These are phyloP conservation scores for Ophiobolus disseminans DNA, from an alignment of 2,329 filamentous ascomycete species.

Conservation along the genomic window DNA sequence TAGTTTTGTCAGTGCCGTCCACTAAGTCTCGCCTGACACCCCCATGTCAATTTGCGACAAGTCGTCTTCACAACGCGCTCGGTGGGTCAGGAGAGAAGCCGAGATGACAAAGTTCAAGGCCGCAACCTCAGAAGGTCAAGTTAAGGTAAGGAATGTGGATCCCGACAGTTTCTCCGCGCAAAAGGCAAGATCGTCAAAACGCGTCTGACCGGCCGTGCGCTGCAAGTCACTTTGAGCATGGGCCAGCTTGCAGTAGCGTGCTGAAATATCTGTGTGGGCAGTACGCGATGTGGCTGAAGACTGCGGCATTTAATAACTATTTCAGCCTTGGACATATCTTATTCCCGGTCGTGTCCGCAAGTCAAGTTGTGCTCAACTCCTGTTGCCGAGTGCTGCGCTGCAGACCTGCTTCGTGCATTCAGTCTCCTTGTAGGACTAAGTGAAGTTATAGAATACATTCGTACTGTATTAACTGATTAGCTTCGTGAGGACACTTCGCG, in stretches of 20 bases:
- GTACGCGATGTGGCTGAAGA: slow-evolving; percentile 6
- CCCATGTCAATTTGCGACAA: not conserved
- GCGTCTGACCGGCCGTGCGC: slow-evolving; percentile 4
- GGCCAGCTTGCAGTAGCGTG: slow-evolving; percentile 14
- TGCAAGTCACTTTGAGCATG: slow-evolving; percentile 5
- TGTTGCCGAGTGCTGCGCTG: too few relatives aligned
- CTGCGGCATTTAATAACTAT: not conserved
- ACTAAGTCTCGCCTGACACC: not conserved
- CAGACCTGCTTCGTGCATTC: too few relatives aligned
- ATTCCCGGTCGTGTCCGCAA: not conserved
- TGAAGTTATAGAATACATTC: too few relatives aligned
- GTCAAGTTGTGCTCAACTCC: too few relatives aligned
- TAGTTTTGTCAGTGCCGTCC: not conserved
- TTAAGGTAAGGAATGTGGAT: not conserved
- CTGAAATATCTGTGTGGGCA: slow-evolving; percentile 1
- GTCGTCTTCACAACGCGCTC: not conserved
- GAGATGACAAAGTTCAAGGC: not conserved
- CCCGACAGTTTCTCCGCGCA: slow-evolving; percentile 14
- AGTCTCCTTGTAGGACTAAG: too few relatives aligned
- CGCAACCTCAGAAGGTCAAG: not conserved
- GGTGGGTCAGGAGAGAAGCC: not conserved
- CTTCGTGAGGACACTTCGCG: too few relatives aligned
- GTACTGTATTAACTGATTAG: too few relatives aligned
- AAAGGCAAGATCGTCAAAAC: slow-evolving; percentile 13
- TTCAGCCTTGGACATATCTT: not conserved